Conservation (phyloP, 768 basidiomycete species). For the Lactifluus subvellereus region DNA sequence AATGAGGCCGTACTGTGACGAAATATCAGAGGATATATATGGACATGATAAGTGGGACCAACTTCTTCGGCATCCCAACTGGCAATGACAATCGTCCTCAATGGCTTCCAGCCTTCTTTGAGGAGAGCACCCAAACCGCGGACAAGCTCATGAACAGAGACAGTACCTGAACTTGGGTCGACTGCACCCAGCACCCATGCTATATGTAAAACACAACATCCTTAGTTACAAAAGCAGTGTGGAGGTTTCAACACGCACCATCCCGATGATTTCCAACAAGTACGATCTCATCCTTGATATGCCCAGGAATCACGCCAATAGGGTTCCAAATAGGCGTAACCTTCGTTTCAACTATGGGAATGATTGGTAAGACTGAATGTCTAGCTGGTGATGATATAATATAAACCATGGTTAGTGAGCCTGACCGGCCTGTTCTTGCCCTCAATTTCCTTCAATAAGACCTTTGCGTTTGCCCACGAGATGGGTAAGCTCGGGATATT, state of each 20-base stretch:
- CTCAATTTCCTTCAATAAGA: conserved; percentile 45
- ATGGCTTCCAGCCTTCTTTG: conserved; percentile 74
- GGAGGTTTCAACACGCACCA: conserved; percentile 41
- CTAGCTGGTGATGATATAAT: neutral
- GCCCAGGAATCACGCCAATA: conserved; percentile 77
- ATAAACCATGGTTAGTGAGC: conserved; percentile 52
- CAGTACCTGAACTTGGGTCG: conserved; percentile 78
- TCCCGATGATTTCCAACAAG: conserved; percentile 87
- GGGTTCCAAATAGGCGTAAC: conserved; percentile 90
- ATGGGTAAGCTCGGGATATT: conserved; percentile 84
- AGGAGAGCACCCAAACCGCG: conserved; percentile 66
- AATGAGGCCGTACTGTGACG: conserved; percentile 52
- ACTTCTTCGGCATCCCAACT: conserved; percentile 80
- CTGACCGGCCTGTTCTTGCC: conserved; percentile 42
- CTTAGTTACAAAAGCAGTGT: neutral
- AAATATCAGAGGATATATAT: neutral
- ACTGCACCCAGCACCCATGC: conserved; percentile 77
- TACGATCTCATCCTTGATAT: conserved; percentile 79
- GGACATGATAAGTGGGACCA: conserved; percentile 8
- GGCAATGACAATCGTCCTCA: conserved; percentile 68
- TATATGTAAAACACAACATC: conserved; percentile 22
- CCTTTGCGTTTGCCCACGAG: conserved; percentile 76
- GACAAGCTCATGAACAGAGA: conserved; percentile 69
- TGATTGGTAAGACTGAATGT: neutral
- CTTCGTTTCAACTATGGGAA: conserved; percentile 57